A percentile compares a stretch with the other conserved stretches of the same genome.
Evolutionary conservation across 1,284 basidiomycete genomes (phyloP).

Genomic region (Lentinula novae-zelandiae): DNA sequence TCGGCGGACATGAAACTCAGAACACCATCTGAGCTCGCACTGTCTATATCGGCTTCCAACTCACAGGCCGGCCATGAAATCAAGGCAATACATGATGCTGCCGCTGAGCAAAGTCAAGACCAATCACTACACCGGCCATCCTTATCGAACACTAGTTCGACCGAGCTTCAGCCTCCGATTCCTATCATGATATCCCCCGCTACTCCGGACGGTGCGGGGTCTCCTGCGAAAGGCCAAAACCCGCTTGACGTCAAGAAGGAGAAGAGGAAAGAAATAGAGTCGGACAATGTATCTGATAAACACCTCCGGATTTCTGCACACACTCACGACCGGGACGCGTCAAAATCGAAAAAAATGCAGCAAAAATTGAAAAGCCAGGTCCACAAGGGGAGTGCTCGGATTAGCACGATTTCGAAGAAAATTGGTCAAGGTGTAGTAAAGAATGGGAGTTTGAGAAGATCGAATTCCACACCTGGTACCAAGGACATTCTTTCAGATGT

Average conservation of each 20-base stretch:
- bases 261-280: constrained; percentile 11
- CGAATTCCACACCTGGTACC: constrained; percentile 63
- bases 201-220: constrained; percentile 20
- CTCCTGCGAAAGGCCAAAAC: neutral
- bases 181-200: constrained; percentile 35
- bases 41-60: constrained; percentile 17
- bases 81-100: constrained; percentile 10
- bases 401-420: constrained; percentile 72
- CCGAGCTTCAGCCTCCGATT: constrained; percentile 18
- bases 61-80: constrained; percentile 20
- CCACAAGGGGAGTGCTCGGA: constrained; percentile 66
- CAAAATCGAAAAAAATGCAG: constrained; percentile 65
- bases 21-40: constrained; percentile 22
- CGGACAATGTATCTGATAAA: neutral
- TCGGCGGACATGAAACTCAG: constrained; percentile 20
- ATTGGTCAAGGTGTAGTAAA: constrained; percentile 66
- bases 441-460: constrained; percentile 51
- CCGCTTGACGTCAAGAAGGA: constrained; percentile 12
- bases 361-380: constrained; percentile 70
- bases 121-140: neutral
- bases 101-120: neutral
- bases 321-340: constrained; percentile 29
- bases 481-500: constrained; percentile 9
- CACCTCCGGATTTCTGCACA: neutral
- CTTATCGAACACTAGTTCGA: neutral